Base-by-base conservation (phyloP, 2,329 filamentous ascomycete genomes). In the Pseudogymnoascus sp. region DNA sequence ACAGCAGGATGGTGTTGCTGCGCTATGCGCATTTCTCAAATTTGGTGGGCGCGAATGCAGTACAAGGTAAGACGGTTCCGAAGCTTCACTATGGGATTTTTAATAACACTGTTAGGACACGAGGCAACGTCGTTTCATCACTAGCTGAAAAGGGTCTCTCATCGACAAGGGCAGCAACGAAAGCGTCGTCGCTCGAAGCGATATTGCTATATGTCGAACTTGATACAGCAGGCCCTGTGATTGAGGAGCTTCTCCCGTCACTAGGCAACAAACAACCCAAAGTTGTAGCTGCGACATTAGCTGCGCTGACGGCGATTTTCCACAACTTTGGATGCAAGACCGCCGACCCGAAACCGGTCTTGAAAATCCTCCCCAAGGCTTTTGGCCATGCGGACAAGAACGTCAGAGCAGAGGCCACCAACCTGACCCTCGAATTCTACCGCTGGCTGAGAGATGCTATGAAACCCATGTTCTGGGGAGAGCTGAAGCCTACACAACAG, bases 381-480 rank as follows among this genome's bases (percentile, higher is more conserved):
- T 99, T 97, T 73, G 91, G 91, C 18, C 95, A 97, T 74, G 93
- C 95, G 34, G 95, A 99, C 81, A 99, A 99, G 77, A 97, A 97
- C 74, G 91, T 99, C 14, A 88, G 95, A 76, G 92, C 93, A 3
- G 95, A 97, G 75, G 92, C 93, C 29, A 95, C 95, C 57, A 92
- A 89, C 69, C 80, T 99, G 64, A 89, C 93, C 0, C 91, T 97
- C 59, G 96, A 99, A 73, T 85, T 99, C 64, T 99, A 99, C 76
- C 83, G 95, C 76, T 99, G 96, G 95, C 81, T 99, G 36, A 89
- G 93, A 69, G 95, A 99, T 68, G 93, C 93, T 10, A 97, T 99
- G 87, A 99, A 99, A 75, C 91, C 93, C 39, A 88, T 97, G 76
- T 97, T 99, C 75, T 99, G 95, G 93, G 86, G 84, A 51, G 95